Percentiles rank a stretch among this genome's conserved stretches.
Conservation (phyloP, 1,284 basidiomycete genomes). For the Sporisorium reilianum region DNA sequence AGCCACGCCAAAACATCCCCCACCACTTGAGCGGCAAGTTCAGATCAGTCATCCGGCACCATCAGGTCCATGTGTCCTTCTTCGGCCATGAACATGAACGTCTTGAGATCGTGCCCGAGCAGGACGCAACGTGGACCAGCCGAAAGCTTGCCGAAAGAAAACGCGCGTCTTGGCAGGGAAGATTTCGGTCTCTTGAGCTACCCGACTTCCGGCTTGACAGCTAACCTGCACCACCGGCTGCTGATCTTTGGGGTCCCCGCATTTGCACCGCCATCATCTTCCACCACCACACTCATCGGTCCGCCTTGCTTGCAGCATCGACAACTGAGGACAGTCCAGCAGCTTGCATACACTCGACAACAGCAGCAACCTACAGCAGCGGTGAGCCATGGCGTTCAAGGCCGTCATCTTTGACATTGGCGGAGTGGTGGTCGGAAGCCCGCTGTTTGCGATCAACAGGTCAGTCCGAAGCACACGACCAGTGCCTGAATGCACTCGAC, state of each 20-base stretch:
- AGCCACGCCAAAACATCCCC: no score
- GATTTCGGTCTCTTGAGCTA: slow-evolving; percentile 15
- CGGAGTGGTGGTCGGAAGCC: slow-evolving; percentile 68
- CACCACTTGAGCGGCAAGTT: no score
- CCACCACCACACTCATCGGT: background rate
- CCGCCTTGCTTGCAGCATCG: no score
- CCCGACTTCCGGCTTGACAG: slow-evolving; percentile 28
- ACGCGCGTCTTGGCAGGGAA: background rate
- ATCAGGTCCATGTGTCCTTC: no score
- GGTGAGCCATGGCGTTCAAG: slow-evolving; percentile 24
- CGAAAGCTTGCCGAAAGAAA: background rate
- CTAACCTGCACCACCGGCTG: background rate
- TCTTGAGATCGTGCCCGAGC: no score
- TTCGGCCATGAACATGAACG: no score
- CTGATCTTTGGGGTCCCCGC: background rate
- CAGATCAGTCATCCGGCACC: no score
- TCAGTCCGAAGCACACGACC: slow-evolving; percentile 24
- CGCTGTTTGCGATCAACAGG: slow-evolving; percentile 64
- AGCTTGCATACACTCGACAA: background rate
- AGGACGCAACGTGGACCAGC: background rate
- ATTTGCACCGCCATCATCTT: background rate
- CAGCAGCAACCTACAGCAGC: background rate
- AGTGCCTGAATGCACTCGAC: background rate
- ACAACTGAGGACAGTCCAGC: background rate
- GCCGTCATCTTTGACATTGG: slow-evolving; percentile 69